These are phyloP conservation scores for Heterobasidion parviporum DNA, from an alignment of 1,284 basidiomycete genomes.

Conservation along the genomic window DNA sequence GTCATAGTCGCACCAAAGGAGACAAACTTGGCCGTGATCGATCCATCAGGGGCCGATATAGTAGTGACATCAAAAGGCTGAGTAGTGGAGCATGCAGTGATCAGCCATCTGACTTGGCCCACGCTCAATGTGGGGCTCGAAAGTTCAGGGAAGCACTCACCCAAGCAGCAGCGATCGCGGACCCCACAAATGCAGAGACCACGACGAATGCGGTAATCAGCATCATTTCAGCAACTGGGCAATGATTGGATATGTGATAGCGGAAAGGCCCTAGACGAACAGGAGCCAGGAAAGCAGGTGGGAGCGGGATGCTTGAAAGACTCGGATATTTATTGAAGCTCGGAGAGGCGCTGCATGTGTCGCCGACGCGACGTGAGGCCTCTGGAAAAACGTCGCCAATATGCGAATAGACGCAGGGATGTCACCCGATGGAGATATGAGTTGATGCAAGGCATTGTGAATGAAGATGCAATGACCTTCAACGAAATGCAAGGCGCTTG, in stretches of 20 bases:
- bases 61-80: slow-evolving; percentile 43
- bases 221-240: background rate
- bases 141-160: background rate
- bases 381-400: background rate
- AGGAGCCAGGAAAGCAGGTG: background rate
- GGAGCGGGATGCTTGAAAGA: too few relatives aligned
- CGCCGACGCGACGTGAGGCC: background rate
- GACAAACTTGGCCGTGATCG: slow-evolving; percentile 44
- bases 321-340: background rate
- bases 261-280: background rate
- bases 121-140: too few relatives aligned
- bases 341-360: background rate
- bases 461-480: background rate
- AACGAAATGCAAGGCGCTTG: background rate
- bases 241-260: background rate
- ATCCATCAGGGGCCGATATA: slow-evolving; percentile 41
- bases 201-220: background rate
- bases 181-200: background rate
- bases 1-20: slow-evolving; percentile 44
- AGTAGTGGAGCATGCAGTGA: background rate
- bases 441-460: background rate
- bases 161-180: background rate
- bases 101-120: background rate
- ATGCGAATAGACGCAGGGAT: background rate
- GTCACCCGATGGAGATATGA: background rate